Base-by-base conservation (phyloP, 768 basidiomycete genomes). In the Suillus variegatus region DNA sequence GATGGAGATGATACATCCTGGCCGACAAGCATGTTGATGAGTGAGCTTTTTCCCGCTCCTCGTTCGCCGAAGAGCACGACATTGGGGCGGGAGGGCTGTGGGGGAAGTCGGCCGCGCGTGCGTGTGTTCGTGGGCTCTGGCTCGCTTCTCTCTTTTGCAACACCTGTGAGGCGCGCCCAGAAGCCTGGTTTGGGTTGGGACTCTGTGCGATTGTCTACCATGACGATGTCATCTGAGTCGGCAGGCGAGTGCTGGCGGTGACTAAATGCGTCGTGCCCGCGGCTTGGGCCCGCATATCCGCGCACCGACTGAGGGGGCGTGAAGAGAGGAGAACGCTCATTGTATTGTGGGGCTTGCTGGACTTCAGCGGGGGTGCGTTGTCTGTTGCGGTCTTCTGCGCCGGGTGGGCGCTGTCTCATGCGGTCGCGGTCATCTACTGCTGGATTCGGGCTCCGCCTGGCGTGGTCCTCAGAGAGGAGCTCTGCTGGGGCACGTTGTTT, bases 31-130 rank as follows among this genome's bases (percentile, higher is more conserved):
- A 84, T 73, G 65, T 82, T 84, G 64, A 84, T 71, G n/a, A 83
- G 65, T 14, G 80, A 81, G 65, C 82, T 84, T 66, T 84, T 83
- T 20, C 79, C 78, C 60, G 76, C 65, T 18, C 82, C 81, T 2
- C 75, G 74, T 61, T 82, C 81, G 20, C 82, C 82, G 62, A 83
- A 83, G 40, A 83, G 32, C 20, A 83, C 65, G 38, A 83, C 54
- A 47, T 82, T 83, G 5, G 58, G 58, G 20, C 25, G 58, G 58
- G 28, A 41, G 25, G 58, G 58, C 20, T 60, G 58, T 43, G 58
- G 58, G 6, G 41, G 58, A 18, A 43, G 58, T 18, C 41, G 41
- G 25, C 58, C 58, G 25, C 58, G 58, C 40, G 40, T 41, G 25
- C 25, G 38, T 41, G 38, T 16, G 22, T 25, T 41, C 18, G 3